Conservation (phyloP, 2,329 filamentous ascomycete genomes). For the Epichloe bromicola region DNA sequence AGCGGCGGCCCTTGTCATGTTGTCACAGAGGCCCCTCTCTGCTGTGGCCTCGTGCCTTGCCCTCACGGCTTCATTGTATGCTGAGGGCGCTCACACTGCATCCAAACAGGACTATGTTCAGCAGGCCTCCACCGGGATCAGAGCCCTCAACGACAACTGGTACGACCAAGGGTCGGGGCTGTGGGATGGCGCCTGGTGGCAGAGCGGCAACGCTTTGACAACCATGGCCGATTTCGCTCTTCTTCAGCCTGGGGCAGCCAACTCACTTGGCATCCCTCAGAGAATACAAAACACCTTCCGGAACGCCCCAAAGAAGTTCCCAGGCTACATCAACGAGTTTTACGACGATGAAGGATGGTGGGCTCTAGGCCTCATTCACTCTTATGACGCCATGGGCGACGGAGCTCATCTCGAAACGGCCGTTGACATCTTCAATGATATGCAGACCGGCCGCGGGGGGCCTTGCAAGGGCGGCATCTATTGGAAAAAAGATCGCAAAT, state of each 20-base stretch:
- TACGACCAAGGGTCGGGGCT: conserved; percentile 47
- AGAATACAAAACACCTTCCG: conserved; percentile 31
- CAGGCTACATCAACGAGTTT: conserved; percentile 35
- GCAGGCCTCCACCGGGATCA: conserved; percentile 21
- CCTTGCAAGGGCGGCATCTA: conserved; percentile 40
- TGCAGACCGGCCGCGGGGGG: conserved; percentile 32
- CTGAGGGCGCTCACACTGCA: background rate
- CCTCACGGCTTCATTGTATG: background rate
- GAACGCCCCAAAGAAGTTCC: conserved; percentile 28
- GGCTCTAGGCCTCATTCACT: conserved; percentile 44
- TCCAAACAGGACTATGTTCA: conserved; percentile 16
- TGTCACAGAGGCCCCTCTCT: background rate
- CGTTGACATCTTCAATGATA: conserved; percentile 41
- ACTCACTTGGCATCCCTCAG: conserved; percentile 23
- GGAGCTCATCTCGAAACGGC: conserved; percentile 38
- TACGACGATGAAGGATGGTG: conserved; percentile 53
- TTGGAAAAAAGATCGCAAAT: conserved; percentile 39
- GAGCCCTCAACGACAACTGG: conserved; percentile 41
- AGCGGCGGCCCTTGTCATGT: background rate
- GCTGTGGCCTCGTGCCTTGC: conserved; percentile 1
- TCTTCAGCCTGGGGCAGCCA: conserved; percentile 20
- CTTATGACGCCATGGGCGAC: conserved; percentile 40
- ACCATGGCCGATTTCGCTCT: conserved; percentile 41
- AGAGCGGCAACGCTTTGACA: conserved; percentile 54
- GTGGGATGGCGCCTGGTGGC: conserved; percentile 61